Evolutionary conservation across 192 early-diverging fungal genomes (phyloP), one percentile per base, ranked within the genome.

Genomic region (Entomortierella chlamydospora): DNA sequence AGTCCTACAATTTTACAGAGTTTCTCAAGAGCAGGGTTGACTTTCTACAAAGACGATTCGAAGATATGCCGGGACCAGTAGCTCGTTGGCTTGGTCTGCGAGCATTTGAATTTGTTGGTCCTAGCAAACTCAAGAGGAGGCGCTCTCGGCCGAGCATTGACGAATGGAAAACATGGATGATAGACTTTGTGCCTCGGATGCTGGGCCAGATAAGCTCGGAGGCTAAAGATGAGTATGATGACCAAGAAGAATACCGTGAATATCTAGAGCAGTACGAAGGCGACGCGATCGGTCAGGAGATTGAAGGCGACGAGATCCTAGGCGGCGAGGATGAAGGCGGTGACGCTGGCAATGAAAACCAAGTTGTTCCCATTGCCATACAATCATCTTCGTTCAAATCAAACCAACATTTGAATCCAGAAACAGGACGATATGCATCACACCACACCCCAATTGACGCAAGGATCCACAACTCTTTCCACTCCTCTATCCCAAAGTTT

Each of bases 41-140:
- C 5, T 93, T 91, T 70, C 73, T 93, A 20, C 80, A 85, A 53
- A 55, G 78, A 22, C 82, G 83, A 2, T 85, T 86, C 18, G 79
- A 87, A 72, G 87, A 85, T 79, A 85, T 91, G 88, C 74, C 85
- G 62, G 81, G 68, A 29, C 54, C 78, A 1, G 86, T 93, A 4
- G 89, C 89, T 7, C 77, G 86, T 68, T 93, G 90, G 74, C 71
- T 93, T 50, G 83, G 83, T 28, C 73, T 84, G 26, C 87, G 87
- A 22, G 84, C 90, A 1, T 93, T 93, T 56, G 67, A 68, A 0
- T 79, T 79, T 57, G 68, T 60, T 10, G 68, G 55, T 11, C n/a
- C n/a, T 15, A 45, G n/a, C 23, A 64, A 55, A 17, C 37, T 51
- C 39, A 70, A 70, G 30, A 33, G 42, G 31, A 23, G 57, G 18